Conservation (phyloP, 108 stramenopile genomes). For the Hondaea fermentalgiana region DNA sequence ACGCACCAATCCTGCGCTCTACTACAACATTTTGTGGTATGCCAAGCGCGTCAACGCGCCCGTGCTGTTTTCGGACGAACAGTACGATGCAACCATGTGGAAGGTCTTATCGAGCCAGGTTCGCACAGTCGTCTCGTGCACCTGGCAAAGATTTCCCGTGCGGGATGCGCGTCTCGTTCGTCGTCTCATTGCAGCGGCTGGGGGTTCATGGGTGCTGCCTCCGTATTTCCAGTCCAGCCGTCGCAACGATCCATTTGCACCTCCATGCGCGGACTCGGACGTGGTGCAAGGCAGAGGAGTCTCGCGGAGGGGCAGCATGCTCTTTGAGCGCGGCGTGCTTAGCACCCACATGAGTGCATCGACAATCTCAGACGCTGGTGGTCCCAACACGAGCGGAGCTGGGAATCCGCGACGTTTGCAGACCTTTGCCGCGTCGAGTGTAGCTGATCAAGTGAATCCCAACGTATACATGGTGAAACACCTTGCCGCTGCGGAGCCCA, state of each 20-base stretch:
- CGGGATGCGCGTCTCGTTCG: background rate
- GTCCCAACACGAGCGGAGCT: background rate
- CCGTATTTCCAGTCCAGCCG: background rate
- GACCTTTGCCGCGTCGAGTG: background rate
- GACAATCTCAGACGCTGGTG: background rate
- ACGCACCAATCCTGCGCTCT: background rate
- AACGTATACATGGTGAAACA: background rate
- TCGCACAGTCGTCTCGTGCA: background rate
- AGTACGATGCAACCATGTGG: background rate
- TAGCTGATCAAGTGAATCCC: background rate
- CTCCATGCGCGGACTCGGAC: background rate
- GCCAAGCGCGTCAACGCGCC: background rate
- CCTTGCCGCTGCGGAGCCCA: background rate
- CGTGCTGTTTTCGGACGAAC: background rate
- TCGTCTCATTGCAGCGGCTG: background rate
- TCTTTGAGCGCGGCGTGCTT: background rate
- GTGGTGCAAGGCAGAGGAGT: background rate
- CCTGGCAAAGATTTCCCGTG: background rate
- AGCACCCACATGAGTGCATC: background rate
- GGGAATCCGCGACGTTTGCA: background rate
- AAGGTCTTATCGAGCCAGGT: background rate
- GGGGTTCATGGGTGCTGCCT: background rate
- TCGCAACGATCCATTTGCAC: background rate
- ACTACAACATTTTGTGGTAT: slow-evolving; percentile 1
- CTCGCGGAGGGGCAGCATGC: background rate